Percentiles rank a stretch among this genome's conserved stretches.
Conservation (phyloP, 2,329 filamentous ascomycete genomes). For the Ophiostoma perfectum region DNA sequence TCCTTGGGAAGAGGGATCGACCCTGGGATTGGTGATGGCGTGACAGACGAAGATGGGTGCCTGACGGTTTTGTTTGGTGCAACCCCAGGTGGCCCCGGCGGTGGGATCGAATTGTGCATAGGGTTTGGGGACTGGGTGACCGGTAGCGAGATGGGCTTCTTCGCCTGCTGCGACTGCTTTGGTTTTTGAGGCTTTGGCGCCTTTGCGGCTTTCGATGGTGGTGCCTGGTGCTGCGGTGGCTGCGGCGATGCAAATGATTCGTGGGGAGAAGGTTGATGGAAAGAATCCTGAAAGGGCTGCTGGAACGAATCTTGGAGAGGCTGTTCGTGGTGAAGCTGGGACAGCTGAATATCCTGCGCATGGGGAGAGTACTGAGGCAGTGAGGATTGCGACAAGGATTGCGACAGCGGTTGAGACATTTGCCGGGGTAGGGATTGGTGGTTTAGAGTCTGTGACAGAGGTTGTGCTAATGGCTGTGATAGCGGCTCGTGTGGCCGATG, state of each 20-base stretch:
- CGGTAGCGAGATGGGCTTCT: constrained; percentile 22
- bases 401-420: constrained; percentile 6
- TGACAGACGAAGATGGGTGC: constrained; percentile 17
- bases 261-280: background rate
- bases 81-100: background rate
- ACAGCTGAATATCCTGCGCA: constrained; percentile 15
- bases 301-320: constrained; percentile 13
- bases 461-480: constrained; percentile 28
- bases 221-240: constrained; percentile 13
- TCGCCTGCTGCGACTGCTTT: constrained; percentile 21
- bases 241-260: background rate
- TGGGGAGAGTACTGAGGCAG: constrained; percentile 18
- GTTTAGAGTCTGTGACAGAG: constrained; percentile 10
- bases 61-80: constrained; percentile 1
- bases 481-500: constrained; percentile 25
- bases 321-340: background rate
- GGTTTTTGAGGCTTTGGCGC: constrained; percentile 22
- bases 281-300: constrained; percentile 24
- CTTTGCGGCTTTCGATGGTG: constrained; percentile 16
- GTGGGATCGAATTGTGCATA: constrained; percentile 22
- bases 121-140: constrained; percentile 21
- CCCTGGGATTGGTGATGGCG: constrained; percentile 24
- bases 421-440: background rate
- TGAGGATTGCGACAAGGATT: constrained; percentile 6
- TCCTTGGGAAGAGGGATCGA: constrained; percentile 20